A percentile compares a stretch with the other conserved stretches of the same genome.
Evolutionary conservation across 2,329 filamentous ascomycete species (phyloP).

Genomic region (Cladobotryum mycophilum): DNA sequence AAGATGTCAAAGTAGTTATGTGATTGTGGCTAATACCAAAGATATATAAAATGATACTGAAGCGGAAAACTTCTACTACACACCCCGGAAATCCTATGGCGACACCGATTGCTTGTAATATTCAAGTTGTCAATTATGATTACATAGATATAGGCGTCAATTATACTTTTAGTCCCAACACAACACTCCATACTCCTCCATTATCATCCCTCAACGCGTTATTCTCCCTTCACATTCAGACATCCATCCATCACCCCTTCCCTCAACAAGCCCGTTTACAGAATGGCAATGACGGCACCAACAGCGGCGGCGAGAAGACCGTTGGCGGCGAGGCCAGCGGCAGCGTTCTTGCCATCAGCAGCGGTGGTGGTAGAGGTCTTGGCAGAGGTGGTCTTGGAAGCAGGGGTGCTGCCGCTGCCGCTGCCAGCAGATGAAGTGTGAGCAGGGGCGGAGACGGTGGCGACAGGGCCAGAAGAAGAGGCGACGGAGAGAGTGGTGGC

Average conservation of each 20-base stretch:
- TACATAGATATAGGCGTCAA: slow-evolving; percentile 5
- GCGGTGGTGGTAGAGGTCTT: slow-evolving; percentile 4
- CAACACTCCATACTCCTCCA: too few species aligned
- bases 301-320: slow-evolving; percentile 31
- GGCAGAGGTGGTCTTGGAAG: slow-evolving; percentile 20
- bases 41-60: too few species aligned
- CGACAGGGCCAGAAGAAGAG: slow-evolving; percentile 14
- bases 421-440: slow-evolving; percentile 15
- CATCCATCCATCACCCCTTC: neutral
- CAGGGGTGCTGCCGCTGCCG: slow-evolving; percentile 7
- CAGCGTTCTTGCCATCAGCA: slow-evolving; percentile 14
- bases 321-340: slow-evolving; percentile 25
- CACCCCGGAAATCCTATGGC: too few species aligned
- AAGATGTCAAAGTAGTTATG: too few species aligned
- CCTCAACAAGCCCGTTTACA: slow-evolving; percentile 19
- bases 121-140: slow-evolving; percentile 7
- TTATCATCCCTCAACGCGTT: too few species aligned
- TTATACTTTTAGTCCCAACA: too few species aligned
- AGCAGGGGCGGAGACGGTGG: slow-evolving; percentile 16
- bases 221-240: too few species aligned
- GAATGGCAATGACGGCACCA: slow-evolving; percentile 31
- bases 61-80: too few species aligned
- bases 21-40: too few species aligned
- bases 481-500: slow-evolving; percentile 19
- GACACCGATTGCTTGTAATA: neutral